A percentile compares a stretch with the other conserved stretches of the same genome.
Evolutionary conservation across 495 filamentous ascomycete species (phyloP).

Genomic region (Aspergillus sclerotiicarbonarius): DNA sequence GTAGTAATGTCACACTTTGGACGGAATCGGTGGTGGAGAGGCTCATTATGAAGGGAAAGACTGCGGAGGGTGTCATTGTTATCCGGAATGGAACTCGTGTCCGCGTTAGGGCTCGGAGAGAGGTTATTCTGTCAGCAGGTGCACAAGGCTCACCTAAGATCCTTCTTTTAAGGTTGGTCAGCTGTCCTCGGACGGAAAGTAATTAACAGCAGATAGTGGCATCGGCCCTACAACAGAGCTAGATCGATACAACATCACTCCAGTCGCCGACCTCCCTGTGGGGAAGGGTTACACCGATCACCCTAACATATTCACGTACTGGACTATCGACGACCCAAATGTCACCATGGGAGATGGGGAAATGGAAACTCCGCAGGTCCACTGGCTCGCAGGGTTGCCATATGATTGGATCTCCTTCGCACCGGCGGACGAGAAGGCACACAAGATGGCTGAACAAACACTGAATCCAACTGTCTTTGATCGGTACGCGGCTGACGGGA

Average conservation of each 20-base stretch:
- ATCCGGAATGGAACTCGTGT: neutral
- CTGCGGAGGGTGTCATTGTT: neutral
- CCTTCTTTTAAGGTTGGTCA: neutral
- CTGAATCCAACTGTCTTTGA: neutral
- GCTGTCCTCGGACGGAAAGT: neutral
- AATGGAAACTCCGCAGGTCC: neutral
- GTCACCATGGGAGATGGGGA: neutral
- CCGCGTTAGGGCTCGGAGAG: neutral
- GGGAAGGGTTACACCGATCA: neutral
- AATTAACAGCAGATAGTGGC: neutral
- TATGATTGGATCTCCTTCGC: slow-evolving; percentile 6
- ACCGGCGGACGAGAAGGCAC: neutral
- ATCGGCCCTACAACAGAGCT: neutral
- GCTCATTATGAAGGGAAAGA: neutral
- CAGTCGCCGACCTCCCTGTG: neutral
- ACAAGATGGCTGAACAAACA: neutral
- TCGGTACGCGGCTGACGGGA: neutral
- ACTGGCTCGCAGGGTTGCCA: slow-evolving; percentile 3
- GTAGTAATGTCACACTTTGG: neutral
- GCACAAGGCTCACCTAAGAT: slow-evolving; percentile 2
- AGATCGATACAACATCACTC: neutral
- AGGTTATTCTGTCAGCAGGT: neutral
- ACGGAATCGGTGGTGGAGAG: neutral
- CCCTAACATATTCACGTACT: slow-evolving; percentile 1
- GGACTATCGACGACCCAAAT: neutral